Evolutionary conservation across 805 yeast species (phyloP).

Genomic region (Candida vartiovaarae): DNA sequence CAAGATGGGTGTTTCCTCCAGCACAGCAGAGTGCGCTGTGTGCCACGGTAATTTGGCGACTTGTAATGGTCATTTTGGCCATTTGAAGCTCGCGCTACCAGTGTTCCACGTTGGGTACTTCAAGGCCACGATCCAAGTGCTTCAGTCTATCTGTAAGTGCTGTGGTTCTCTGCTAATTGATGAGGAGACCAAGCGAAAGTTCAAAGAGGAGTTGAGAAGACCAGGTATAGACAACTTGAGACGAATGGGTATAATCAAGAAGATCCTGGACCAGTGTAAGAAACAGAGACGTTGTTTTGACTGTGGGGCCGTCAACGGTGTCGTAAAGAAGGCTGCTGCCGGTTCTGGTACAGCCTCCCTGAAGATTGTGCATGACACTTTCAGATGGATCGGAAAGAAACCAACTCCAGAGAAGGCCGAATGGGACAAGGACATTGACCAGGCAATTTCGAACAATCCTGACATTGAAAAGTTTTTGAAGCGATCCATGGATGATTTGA

Average conservation of each 20-base stretch:
- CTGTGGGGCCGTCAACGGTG: conserved; percentile 91
- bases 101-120: conserved; percentile 97
- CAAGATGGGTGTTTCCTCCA: conserved; percentile 90
- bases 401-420: conserved; percentile 73
- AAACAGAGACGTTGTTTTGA: conserved; percentile 86
- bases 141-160: conserved; percentile 86
- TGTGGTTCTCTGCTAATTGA: conserved; percentile 77
- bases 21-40: conserved; percentile 77
- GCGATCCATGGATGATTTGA: conserved; percentile 86
- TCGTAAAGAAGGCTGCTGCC: conserved; percentile 90
- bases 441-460: conserved; percentile 68
- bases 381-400: conserved; percentile 92
- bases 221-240: conserved; percentile 88
- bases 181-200: conserved; percentile 62
- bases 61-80: conserved; percentile 99
- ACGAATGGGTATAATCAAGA: conserved; percentile 82
- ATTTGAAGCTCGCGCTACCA: conserved; percentile 85
- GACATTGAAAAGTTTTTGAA: conserved; percentile 84
- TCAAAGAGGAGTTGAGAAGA: conserved; percentile 70
- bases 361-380: conserved; percentile 92
- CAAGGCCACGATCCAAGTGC: conserved; percentile 79
- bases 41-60: conserved; percentile 89
- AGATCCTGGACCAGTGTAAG: conserved; percentile 84
- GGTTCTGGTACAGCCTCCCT: conserved; percentile 91
- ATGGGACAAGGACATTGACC: conserved; percentile 84